Base-by-base conservation (phyloP, 768 basidiomycete species). In the Boletus reticulatus region DNA sequence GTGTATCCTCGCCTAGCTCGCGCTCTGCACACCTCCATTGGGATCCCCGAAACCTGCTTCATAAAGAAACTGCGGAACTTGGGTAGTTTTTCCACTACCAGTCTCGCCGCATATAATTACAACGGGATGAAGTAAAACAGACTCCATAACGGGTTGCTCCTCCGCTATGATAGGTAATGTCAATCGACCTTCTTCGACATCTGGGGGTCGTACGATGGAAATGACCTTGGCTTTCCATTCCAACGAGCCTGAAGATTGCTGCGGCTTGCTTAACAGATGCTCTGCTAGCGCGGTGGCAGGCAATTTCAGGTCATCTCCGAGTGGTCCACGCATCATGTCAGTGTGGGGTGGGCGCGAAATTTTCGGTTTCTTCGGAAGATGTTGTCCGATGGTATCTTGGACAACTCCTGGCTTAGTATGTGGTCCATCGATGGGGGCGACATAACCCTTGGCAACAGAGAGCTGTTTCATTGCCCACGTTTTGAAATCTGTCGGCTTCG, bases 21-120 rank as follows among this genome's bases (percentile, higher is more conserved):
- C 9, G 31, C 42, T 31, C 60, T 81, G 9, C 58, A 52, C 67
- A 95, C 94, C 92, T 66, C 89, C 91, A 16, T 79, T 84, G 9
- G 84, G 78, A 45, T 83, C 82, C 2, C 96, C 97, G 68, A 95
- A 98, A 0, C 97, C 97, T 20, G 91, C 92, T 70, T 99, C 97
- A 57, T 88, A 98, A n/a, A 99, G 78, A 73, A 98, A 98, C 69
- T 98, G 97, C 12, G 97, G 97, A 8, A 98, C 86, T 70, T 98
- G 97, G 0, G 97, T 99, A 1, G 97, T 98, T 75, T 98, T 99
- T 44, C 97, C 97, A 67, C 92, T 95, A 47, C 97, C 97, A 16
- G 97, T 99, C 77, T 99, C 96, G 71, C 97, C 88, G 57, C 86
- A 88, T 58, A 73, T 63, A 37, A 72, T 54, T 29, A 94, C 87